Percentiles rank a stretch among this genome's conserved stretches.
Conservation (phyloP, 257 asterid species). For the Ballota nigra region DNA sequence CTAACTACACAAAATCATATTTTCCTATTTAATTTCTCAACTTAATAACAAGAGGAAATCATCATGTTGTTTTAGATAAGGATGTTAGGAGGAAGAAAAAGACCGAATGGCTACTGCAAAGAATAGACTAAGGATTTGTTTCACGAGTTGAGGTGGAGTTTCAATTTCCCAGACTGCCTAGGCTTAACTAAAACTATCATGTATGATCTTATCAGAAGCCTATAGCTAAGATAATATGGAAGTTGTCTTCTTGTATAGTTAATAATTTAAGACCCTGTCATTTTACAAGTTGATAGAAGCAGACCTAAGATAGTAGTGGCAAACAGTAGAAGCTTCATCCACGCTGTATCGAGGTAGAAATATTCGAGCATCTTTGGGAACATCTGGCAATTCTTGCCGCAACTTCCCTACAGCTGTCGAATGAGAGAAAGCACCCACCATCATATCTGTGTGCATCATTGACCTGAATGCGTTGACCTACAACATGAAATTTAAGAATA, state of each 20-base stretch:
- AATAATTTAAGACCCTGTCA: conserved; percentile 10
- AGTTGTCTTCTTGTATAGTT: background rate
- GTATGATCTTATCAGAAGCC: conserved; percentile 6
- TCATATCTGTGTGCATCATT: conserved; percentile 86
- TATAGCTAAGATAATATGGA: background rate
- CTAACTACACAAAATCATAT: background rate
- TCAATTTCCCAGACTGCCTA: conserved; percentile 2
- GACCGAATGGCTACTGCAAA: background rate
- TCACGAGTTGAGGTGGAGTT: background rate
- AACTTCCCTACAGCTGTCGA: conserved; percentile 95
- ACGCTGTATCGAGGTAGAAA: conserved; percentile 73
- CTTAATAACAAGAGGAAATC: background rate
- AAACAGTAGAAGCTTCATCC: conserved; percentile 85
- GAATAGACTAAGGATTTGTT: background rate
- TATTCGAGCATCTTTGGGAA: conserved; percentile 74
- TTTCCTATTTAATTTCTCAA: background rate
- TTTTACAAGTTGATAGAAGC: conserved; percentile 23
- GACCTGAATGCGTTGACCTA: conserved; percentile 94
- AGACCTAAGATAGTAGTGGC: conserved; percentile 90
- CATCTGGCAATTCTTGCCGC: conserved; percentile 84
- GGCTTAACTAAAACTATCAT: conserved; percentile 12
- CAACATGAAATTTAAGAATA: conserved; percentile 26
- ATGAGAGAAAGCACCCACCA: conserved; percentile 94
- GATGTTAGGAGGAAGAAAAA: background rate
- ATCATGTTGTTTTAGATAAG: background rate